Evolutionary conservation across 2,329 filamentous ascomycete genomes (phyloP).

Genomic region (Trichoderma guizhouense): DNA sequence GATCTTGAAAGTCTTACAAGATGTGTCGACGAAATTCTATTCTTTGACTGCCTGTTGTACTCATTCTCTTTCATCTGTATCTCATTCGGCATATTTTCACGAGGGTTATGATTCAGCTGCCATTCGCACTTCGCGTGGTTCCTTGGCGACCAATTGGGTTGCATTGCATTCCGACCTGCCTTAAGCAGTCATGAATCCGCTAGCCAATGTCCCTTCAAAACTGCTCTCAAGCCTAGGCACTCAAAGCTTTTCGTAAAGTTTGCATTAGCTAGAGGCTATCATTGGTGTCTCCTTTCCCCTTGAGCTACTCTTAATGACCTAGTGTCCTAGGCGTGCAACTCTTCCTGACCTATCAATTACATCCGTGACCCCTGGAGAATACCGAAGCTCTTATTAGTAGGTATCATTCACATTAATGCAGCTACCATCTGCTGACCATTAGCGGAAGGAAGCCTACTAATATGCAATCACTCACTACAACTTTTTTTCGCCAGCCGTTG

Average conservation of each 20-base stretch:
- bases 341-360: neutral
- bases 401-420: neutral
- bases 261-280: neutral
- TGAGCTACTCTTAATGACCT: neutral
- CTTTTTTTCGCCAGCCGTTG: neutral
- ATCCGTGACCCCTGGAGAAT: neutral
- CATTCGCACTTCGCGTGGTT: neutral
- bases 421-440: neutral
- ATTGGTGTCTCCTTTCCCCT: neutral
- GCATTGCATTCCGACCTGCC: slow-evolving; percentile 12
- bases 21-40: too few relatives aligned
- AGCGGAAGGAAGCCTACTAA: neutral
- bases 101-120: neutral
- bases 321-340: neutral
- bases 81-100: neutral
- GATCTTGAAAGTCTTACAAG: neutral
- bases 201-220: neutral
- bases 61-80: neutral
- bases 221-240: neutral
- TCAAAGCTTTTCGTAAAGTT: neutral
- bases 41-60: neutral
- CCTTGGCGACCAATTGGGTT: neutral
- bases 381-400: neutral
- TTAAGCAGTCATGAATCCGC: neutral
- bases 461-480: neutral